phyloP scores from a whole-genome alignment of 1,284 basidiomycete species.

The Singerocomus inundabilis region DNA sequence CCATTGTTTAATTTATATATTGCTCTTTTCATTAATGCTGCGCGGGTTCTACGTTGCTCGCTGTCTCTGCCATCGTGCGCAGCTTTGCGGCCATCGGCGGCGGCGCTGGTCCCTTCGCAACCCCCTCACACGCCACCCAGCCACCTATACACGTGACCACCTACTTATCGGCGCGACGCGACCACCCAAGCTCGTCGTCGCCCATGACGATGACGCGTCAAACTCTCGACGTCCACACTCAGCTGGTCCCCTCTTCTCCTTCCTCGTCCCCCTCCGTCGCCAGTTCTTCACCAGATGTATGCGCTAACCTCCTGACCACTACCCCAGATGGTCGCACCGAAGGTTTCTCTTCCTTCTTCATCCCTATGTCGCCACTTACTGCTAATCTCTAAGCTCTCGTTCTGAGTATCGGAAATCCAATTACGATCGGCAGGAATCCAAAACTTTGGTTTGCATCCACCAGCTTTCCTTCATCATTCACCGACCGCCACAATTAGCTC shows the following conservation, averaged over 20 bases:
- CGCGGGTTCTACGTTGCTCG: conserved; percentile 5
- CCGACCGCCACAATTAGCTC: conserved; percentile 35
- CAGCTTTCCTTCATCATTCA: conserved; percentile 2
- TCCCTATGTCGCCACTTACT: conserved; percentile 15
- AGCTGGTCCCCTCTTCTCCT: conserved; percentile 31
- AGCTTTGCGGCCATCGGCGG: conserved; percentile 11
- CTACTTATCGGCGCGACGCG: conserved; percentile 10
- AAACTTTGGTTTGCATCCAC: conserved; percentile 42
- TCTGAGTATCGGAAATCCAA: conserved; percentile 58
- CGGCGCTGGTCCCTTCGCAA: conserved; percentile 18
- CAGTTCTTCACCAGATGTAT: conserved; percentile 42
- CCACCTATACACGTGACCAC: conserved; percentile 23
- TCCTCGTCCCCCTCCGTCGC: conserved; percentile 12
- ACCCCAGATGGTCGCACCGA: conserved; percentile 55
- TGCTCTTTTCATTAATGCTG: conserved; percentile 6
- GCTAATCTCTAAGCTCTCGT: conserved; percentile 45
- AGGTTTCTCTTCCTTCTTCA: conserved; percentile 38
- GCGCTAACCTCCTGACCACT: conserved; percentile 65
- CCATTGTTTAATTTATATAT: conserved; percentile 4
- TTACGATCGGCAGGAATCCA: conserved; percentile 65
- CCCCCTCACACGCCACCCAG: conserved; percentile 3
- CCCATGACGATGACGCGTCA: conserved; percentile 22
- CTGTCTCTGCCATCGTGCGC: conserved; percentile 11
- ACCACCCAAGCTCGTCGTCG: conserved; percentile 1
- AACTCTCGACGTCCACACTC: conserved; percentile 23